Percentiles rank a stretch among this genome's conserved stretches.
Conservation (phyloP, 75 land plant genomes). For the Gnetum montanum region DNA sequence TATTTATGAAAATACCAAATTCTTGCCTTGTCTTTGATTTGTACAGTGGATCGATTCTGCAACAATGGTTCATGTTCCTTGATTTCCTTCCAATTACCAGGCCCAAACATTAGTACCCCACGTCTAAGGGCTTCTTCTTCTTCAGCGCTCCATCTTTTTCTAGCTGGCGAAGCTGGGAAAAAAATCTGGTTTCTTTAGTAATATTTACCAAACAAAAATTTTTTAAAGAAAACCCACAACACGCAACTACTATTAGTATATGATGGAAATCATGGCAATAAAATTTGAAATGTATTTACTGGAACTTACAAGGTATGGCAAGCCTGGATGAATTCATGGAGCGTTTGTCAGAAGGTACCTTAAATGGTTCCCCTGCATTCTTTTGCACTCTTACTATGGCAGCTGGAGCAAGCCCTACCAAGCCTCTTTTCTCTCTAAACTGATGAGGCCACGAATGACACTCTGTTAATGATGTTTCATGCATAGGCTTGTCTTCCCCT, state of each 20-base stretch:
- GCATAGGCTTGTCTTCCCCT: slow-evolving; percentile 64
- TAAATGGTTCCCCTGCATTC: slow-evolving; percentile 22
- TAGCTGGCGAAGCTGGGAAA: slow-evolving; percentile 1
- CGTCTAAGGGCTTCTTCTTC: slow-evolving; percentile 30
- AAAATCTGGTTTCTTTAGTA: too few relatives aligned
- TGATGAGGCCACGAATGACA: slow-evolving; percentile 76
- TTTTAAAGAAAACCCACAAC: too few relatives aligned
- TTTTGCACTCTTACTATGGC: slow-evolving; percentile 62
- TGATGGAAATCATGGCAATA: too few relatives aligned
- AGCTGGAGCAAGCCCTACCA: slow-evolving; percentile 79
- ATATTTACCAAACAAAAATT: too few relatives aligned
- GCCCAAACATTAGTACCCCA: slow-evolving; percentile 32
- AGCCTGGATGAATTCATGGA: slow-evolving; percentile 21
- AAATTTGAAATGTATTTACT: too few relatives aligned
- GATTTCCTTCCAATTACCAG: slow-evolving; percentile 50
- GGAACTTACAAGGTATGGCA: not conserved
- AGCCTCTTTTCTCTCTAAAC: slow-evolving; percentile 40
- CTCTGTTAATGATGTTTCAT: slow-evolving; percentile 38
- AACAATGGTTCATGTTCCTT: slow-evolving; percentile 7
- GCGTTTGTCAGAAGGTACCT: slow-evolving; percentile 22
- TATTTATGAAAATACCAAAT: not conserved
- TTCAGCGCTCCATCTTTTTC: slow-evolving; percentile 13
- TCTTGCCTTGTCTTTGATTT: slow-evolving; percentile 8
- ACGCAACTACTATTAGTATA: too few relatives aligned
- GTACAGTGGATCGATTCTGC: slow-evolving; percentile 3